Base-by-base conservation (phyloP, 2,329 filamentous ascomycete species). In the Phialemonium atrogriseum region DNA sequence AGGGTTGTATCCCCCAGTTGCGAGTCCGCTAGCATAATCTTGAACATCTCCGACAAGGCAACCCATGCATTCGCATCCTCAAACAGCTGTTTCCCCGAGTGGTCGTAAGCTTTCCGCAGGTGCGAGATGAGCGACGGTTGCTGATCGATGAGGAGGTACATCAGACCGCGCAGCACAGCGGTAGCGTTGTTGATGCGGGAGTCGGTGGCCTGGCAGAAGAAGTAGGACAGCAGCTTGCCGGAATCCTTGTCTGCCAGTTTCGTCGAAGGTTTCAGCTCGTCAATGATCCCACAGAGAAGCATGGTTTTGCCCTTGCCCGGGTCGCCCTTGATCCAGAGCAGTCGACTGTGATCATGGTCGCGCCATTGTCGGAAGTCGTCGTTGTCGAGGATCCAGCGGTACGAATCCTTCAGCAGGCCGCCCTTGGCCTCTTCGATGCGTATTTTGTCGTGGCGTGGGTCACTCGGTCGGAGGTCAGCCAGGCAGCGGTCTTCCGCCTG, bases 251-350 rank as follows among this genome's bases (percentile, higher is more conserved):
- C 9, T 17, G 7, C 3, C 14, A 35, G 30, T 13, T 35, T 10
- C 14, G 11, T 25, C 23, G 14, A 5, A 24, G 23, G 14, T n/a
- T n/a, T n/a, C 12, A 57, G 36, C 19, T 58, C 43, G 33, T 57
- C 32, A 19, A 60, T 49, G 21, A 61, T 53, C 3, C 55, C 53
- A 10, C 50, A 54, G 0, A 62, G 22, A 0, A 62, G 39, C 56
- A 63, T 62, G 0, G 58, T 64, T 38, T 63, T 64, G 4, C 59
- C 59, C 18, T 58, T 62, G 2, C 59, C 58, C 0, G 58, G 49
- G 25, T 54, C 51, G 0, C 56, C 57, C 12, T 42, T 55, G 15
- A 62, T 47, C 60, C 56, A 62, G 2, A 64, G 49, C 10, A 60
- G 30, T 1, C 24, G 33, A 20, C 12, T 39, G 0, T 40, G 15